These are phyloP conservation scores for Skeletonema marinoi DNA, from an alignment of 108 stramenopile species.

Conservation along the genomic window DNA sequence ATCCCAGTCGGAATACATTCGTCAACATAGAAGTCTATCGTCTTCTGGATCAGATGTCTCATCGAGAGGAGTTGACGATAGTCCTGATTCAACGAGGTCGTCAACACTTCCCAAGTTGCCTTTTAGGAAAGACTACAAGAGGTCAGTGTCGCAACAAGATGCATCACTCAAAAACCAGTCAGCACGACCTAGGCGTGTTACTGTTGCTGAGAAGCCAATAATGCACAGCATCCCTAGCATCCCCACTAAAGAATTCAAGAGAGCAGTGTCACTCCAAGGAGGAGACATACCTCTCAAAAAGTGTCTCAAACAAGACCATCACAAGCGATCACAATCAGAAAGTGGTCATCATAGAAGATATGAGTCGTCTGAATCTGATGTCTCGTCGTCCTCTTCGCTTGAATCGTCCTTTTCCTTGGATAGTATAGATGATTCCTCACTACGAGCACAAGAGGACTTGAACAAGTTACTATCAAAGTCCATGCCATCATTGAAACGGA, in stretches of 20 bases:
- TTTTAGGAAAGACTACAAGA: too few relatives aligned
- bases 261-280: neutral
- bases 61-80: too few relatives aligned
- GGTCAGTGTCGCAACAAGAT: too few relatives aligned
- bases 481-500: neutral
- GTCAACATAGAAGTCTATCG: too few relatives aligned
- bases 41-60: too few relatives aligned
- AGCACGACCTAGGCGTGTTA: too few relatives aligned
- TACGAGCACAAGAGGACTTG: neutral
- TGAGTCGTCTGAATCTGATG: neutral
- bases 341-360: neutral
- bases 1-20: too few relatives aligned
- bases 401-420: neutral
- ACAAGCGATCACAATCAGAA: neutral
- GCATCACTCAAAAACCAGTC: too few relatives aligned
- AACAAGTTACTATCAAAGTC: neutral
- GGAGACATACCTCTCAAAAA: neutral
- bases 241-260: neutral
- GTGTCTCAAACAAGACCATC: neutral
- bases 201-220: too few relatives aligned
- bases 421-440: neutral
- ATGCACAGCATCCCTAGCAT: too few relatives aligned
- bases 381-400: neutral
- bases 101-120: too few relatives aligned
- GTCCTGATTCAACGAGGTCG: too few relatives aligned